Evolutionary conservation across 2,329 filamentous ascomycete genomes (phyloP).

Genomic region (Pseudocercospora macadamiae): DNA sequence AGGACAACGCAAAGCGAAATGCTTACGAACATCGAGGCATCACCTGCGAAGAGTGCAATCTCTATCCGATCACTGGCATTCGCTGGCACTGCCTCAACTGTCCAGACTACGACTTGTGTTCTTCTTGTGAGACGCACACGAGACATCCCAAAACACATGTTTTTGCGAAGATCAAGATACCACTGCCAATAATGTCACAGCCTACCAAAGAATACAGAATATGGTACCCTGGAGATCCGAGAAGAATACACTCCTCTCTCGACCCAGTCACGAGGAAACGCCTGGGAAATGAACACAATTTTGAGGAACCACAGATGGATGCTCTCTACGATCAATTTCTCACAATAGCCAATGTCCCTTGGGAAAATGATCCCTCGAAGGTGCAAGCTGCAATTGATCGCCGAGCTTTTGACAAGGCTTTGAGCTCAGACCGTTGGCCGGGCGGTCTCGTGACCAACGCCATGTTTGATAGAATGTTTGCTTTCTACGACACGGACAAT

Average conservation of each 20-base stretch:
- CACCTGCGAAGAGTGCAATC: conserved; percentile 85
- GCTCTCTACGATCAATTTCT: conserved; percentile 97
- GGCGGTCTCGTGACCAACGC: conserved; percentile 83
- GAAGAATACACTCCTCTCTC: conserved; percentile 69
- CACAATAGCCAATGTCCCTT: conserved; percentile 85
- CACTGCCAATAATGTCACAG: conserved; percentile 78
- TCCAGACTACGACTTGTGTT: conserved; percentile 92
- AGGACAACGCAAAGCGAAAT: conserved; percentile 85
- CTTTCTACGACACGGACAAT: conserved; percentile 89
- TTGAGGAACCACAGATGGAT: conserved; percentile 82
- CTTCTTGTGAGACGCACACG: conserved; percentile 72
- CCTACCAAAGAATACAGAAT: conserved; percentile 78
- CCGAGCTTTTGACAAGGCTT: conserved; percentile 87
- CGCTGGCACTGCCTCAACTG: conserved; percentile 96
- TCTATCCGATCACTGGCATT: conserved; percentile 86
- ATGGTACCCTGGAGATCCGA: conserved; percentile 87
- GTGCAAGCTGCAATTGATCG: conserved; percentile 85
- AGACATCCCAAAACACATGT: conserved; percentile 86
- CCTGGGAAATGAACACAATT: conserved; percentile 54
- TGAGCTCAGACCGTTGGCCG: conserved; percentile 63
- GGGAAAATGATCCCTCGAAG: conserved; percentile 76
- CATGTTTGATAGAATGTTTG: conserved; percentile 94
- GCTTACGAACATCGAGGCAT: conserved; percentile 92
- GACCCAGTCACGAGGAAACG: conserved; percentile 68
- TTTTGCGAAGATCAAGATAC: conserved; percentile 94